Evolutionary conservation across 176 grass and related monocot species (phyloP).

Genomic region (Pharus latifolius): DNA sequence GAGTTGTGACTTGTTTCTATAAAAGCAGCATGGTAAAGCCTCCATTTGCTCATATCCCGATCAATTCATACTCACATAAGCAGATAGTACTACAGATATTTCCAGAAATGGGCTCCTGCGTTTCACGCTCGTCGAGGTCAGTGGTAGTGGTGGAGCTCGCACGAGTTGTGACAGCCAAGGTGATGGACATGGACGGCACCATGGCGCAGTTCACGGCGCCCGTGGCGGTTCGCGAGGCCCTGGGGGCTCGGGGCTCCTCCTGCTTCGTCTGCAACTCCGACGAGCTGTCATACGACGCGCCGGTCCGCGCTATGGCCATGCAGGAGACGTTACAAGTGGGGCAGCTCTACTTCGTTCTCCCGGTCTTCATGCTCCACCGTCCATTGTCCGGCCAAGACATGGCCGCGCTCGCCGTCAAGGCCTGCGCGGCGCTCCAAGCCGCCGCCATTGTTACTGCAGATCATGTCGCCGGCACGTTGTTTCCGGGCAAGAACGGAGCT

Average conservation of each 20-base stretch:
- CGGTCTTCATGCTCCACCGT: constrained; percentile 10
- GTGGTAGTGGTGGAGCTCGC: too few relatives aligned
- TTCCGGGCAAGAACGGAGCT: not conserved
- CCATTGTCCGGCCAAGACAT: constrained; percentile 37
- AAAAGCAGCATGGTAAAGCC: not conserved
- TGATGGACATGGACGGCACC: constrained; percentile 40
- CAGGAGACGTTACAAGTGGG: constrained; percentile 13
- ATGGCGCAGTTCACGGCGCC: constrained; percentile 21
- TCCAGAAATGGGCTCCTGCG: constrained; percentile 61
- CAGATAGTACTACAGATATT: not conserved
- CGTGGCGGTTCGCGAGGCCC: constrained; percentile 21
- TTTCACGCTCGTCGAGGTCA: constrained; percentile 10
- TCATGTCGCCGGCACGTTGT: not conserved
- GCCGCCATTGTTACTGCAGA: not conserved
- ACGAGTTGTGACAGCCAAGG: constrained; percentile 20
- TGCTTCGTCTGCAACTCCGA: constrained; percentile 65
- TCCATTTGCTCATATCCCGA: not conserved
- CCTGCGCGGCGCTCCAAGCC: constrained; percentile 15
- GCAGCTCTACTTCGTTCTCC: constrained; percentile 65
- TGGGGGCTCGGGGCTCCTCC: not conserved
- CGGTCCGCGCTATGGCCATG: constrained; percentile 21
- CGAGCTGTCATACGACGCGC: constrained; percentile 39
- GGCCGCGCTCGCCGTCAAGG: constrained; percentile 49
- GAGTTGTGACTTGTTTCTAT: too few relatives aligned
- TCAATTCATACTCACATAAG: not conserved